These are phyloP conservation scores for Trametes cubensis DNA, from an alignment of 768 basidiomycete genomes.

Conservation along the genomic window DNA sequence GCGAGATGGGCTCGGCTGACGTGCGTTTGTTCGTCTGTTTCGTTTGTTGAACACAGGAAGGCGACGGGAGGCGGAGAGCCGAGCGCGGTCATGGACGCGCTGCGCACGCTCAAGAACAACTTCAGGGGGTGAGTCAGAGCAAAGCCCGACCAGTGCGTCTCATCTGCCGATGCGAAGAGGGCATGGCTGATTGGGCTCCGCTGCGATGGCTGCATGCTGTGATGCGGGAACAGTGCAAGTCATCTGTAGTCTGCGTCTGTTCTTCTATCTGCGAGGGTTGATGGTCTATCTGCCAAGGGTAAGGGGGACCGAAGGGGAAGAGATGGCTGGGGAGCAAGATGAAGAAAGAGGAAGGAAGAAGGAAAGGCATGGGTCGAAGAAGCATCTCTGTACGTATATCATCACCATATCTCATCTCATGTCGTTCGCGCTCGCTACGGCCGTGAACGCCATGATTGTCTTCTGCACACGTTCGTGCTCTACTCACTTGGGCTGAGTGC, in stretches of 20 bases:
- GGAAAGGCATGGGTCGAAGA: too few relatives aligned
- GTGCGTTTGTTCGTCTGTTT: background rate
- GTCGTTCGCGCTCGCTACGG: too few relatives aligned
- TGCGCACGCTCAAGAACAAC: slow-evolving; percentile 85
- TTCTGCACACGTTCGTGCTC: too few relatives aligned
- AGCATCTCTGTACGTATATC: too few relatives aligned
- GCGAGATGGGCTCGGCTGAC: background rate
- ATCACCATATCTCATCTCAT: too few relatives aligned
- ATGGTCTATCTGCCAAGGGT: background rate
- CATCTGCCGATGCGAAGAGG: background rate
- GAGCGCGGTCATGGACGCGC: slow-evolving; percentile 67
- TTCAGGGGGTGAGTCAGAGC: slow-evolving; percentile 71
- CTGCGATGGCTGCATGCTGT: background rate
- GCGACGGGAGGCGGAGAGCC: slow-evolving; percentile 48
- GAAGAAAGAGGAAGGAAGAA: too few relatives aligned
- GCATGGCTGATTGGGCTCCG: too few relatives aligned
- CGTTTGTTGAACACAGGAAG: slow-evolving; percentile 45
- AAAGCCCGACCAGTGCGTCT: slow-evolving; percentile 5
- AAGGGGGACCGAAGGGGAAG: background rate
- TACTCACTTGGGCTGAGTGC: too few relatives aligned
- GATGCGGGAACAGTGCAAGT: slow-evolving; percentile 6
- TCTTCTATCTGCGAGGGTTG: slow-evolving; percentile 6
- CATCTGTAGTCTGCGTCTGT: background rate
- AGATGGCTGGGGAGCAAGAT: background rate
- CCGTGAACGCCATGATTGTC: too few relatives aligned